These are phyloP conservation scores for Funneliformis caledonium DNA, from an alignment of 371 early-diverging fungal genomes.

Conservation along the genomic window DNA sequence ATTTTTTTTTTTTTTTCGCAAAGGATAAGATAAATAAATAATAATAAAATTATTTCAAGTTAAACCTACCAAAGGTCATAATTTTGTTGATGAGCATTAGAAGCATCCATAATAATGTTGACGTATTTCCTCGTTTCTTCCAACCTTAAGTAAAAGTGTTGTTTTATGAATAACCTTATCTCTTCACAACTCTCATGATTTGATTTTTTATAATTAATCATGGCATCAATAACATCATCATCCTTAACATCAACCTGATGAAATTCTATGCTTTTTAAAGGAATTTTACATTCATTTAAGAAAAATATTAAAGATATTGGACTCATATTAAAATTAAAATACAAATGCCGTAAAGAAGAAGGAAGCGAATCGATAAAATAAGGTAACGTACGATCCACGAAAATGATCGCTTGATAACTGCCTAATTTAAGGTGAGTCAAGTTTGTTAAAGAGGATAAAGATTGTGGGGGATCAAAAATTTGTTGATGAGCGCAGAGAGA, in stretches of 20 bases:
- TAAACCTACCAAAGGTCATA: not conserved
- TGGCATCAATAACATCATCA: not conserved
- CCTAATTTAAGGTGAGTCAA: not conserved
- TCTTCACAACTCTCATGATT: not conserved
- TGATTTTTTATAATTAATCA: not conserved
- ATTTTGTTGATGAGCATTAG: not conserved
- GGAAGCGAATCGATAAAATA: constrained; percentile 2
- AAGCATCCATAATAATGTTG: not conserved
- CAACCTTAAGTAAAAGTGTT: not conserved
- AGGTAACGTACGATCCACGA: not conserved
- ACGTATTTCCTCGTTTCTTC: not conserved
- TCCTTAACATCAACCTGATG: constrained; percentile 5
- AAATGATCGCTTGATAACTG: not conserved
- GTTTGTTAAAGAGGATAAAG: not conserved
- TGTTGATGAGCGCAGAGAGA: constrained; percentile 1
- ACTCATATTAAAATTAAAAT: constrained; percentile 16
- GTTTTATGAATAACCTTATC: not conserved
- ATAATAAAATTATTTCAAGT: no score
- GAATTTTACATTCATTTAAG: not conserved
- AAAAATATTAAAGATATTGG: not conserved
- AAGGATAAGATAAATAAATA: no score
- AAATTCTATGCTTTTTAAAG: constrained; percentile 6
- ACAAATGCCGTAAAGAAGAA: not conserved
- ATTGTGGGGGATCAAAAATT: not conserved
- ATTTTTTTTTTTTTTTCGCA: no score